Evolutionary conservation across 2,329 filamentous ascomycete species (phyloP).

Genomic region (Fusarium floridanum): DNA sequence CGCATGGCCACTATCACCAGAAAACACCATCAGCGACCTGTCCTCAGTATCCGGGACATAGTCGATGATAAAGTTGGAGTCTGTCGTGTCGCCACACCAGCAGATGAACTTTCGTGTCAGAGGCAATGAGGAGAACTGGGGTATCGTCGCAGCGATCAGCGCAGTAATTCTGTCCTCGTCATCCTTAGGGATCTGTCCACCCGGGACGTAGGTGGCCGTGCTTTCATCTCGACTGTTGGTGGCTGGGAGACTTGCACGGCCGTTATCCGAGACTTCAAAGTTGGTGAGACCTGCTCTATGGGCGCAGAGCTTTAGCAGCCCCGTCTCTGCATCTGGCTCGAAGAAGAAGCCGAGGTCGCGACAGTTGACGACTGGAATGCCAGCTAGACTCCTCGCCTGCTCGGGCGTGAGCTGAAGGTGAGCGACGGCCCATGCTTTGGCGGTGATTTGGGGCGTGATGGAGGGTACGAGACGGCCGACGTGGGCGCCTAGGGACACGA

Average conservation of each 20-base stretch:
- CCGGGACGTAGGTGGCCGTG: neutral
- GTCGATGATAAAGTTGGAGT: constrained; percentile 71
- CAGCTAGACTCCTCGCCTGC: constrained; percentile 65
- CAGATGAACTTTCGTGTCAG: constrained; percentile 67
- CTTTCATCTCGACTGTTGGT: constrained; percentile 37
- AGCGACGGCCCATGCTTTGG: constrained; percentile 69
- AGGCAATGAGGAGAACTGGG: constrained; percentile 64
- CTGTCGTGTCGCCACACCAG: constrained; percentile 71
- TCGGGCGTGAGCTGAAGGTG: constrained; percentile 68
- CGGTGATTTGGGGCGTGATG: constrained; percentile 62
- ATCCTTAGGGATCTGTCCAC: constrained; percentile 56
- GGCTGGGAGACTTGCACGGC: constrained; percentile 54
- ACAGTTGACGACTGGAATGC: constrained; percentile 70
- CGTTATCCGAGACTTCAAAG: constrained; percentile 18
- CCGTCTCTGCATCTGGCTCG: constrained; percentile 69
- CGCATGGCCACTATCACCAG: constrained; percentile 70
- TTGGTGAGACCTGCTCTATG: constrained; percentile 68
- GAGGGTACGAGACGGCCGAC: constrained; percentile 60
- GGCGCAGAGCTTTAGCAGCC: constrained; percentile 70
- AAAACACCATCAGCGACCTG: constrained; percentile 58
- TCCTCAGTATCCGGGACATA: constrained; percentile 63
- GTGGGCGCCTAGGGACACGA: constrained; percentile 65
- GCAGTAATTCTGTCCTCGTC: constrained; percentile 65
- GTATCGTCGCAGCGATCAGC: constrained; percentile 64
- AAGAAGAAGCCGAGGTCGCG: constrained; percentile 74